Percentiles rank a stretch among this genome's conserved stretches.
These are phyloP conservation scores for Cystobasidiaceae sp. DNA, from an alignment of 1,284 basidiomycete species.

Conservation along the genomic window DNA sequence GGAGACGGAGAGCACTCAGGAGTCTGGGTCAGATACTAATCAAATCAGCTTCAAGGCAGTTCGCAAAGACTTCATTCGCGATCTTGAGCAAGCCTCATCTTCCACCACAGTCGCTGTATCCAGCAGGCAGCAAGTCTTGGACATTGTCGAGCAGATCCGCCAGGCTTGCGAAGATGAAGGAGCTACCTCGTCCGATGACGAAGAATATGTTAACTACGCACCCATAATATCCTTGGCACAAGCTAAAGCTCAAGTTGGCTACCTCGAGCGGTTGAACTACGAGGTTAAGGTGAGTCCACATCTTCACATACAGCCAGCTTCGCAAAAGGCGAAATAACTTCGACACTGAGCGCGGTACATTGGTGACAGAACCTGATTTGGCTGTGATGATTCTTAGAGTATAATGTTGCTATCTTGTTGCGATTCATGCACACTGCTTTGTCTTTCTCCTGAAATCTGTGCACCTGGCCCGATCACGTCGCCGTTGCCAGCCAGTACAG, in stretches of 20 bases:
- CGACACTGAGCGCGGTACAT: too few species aligned
- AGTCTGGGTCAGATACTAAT: background rate
- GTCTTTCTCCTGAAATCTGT: too few species aligned
- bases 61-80: slow-evolving; percentile 46
- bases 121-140: slow-evolving; percentile 68
- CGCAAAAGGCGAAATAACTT: too few species aligned
- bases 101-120: slow-evolving; percentile 54
- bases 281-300: slow-evolving; percentile 21
- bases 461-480: too few species aligned
- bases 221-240: slow-evolving; percentile 59
- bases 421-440: too few species aligned
- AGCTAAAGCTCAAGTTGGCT: slow-evolving; percentile 8
- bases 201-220: slow-evolving; percentile 57
- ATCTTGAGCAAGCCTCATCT: slow-evolving; percentile 54
- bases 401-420: too few species aligned
- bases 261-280: slow-evolving; percentile 23
- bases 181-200: slow-evolving; percentile 45
- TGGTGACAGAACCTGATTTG: slow-evolving; percentile 22
- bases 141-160: slow-evolving; percentile 64
- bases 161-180: slow-evolving; percentile 64
- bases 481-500: too few species aligned
- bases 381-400: too few species aligned
- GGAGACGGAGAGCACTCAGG: background rate
- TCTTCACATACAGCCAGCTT: background rate
- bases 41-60: slow-evolving; percentile 52